Conservation (phyloP, 176 grass and related monocot genomes). For the Olyra latifolia region DNA sequence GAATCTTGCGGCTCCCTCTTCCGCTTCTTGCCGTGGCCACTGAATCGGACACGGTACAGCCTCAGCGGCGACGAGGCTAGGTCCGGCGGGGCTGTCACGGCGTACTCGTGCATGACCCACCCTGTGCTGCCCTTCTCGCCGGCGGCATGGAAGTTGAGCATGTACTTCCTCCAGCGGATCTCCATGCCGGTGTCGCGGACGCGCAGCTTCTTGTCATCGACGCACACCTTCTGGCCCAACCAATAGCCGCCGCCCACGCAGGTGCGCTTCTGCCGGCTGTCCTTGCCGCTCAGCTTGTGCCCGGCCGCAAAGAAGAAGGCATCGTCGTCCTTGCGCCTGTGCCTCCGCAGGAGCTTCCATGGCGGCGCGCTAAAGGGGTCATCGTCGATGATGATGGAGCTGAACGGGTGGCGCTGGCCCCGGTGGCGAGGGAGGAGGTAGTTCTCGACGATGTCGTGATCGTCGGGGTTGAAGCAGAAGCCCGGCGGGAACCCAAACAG, state of each 20-base stretch:
- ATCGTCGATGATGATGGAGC: neutral
- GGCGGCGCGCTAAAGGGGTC: neutral
- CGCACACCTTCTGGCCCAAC: neutral
- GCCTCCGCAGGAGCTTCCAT: neutral
- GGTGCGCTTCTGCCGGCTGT: neutral
- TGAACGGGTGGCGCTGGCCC: too few relatives aligned
- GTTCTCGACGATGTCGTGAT: too few relatives aligned
- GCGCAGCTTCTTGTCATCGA: neutral
- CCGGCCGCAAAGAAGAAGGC: neutral
- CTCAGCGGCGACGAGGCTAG: neutral
- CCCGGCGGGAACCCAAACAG: too few relatives aligned
- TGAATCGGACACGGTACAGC: neutral
- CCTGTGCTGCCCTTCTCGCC: neutral
- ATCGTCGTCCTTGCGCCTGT: neutral
- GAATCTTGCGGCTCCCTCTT: too few relatives aligned
- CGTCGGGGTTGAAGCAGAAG: too few relatives aligned
- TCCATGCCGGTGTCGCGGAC: neutral
- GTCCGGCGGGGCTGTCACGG: neutral
- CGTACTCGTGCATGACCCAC: slow-evolving; percentile 39
- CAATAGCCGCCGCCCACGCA: neutral
- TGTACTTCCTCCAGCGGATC: neutral
- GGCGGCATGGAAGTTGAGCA: neutral
- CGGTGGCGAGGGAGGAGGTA: too few relatives aligned
- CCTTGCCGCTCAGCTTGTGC: neutral
- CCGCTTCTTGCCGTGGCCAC: too few relatives aligned